Base-by-base conservation (phyloP, 2,329 filamentous ascomycete genomes). In the Tolypocladium sp. region DNA sequence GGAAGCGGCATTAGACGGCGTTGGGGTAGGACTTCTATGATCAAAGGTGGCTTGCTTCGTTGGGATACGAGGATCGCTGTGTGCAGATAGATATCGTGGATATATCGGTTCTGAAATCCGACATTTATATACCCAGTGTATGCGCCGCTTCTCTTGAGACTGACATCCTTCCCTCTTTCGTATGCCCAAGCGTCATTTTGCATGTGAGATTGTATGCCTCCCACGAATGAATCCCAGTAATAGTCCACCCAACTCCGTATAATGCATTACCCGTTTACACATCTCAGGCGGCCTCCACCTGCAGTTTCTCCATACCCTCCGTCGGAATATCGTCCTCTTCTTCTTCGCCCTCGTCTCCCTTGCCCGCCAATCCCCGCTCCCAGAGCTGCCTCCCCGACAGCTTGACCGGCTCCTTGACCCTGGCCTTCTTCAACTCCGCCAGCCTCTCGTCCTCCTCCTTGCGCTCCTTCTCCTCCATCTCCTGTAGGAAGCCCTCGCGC, bases 361-460 rank as follows among this genome's bases (percentile, higher is more conserved):
- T 90, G 55, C 84, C 80, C 56, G 76, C 88, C 67, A 92, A 73
- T 35, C 90, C 90, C 56, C 81, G 81, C 78, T 92, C 89, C 88
- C 90, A 93, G 42, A 93, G 77, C 70, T 93, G 88, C 68, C 78
- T 86, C 22, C 90, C 90, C 1, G 89, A 87, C 64, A 92, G 74
- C 69, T 81, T 87, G 44, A 87, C 82, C 20, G 90, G 85, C 61
- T 90, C 90, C 79, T 91, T 94, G 61, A 85, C 80, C 68, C 79
- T 88, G 22, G 86, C 85, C 77, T 91, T 88, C 75, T 90, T 92
- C 76, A 91, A 84, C 76, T 96, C 92, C 56, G 92, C 91, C 40
- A 86, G 79, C 63, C 90, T 84, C 66, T 93, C 90, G 64, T 93
- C 91, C 72, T 90, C 88, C 67, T 87, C 82, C 65, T 76, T 81